A percentile compares a stretch with the other conserved stretches of the same genome.
Conservation (phyloP, 441 rosid species). For the Raphanus hybrid region DNA sequence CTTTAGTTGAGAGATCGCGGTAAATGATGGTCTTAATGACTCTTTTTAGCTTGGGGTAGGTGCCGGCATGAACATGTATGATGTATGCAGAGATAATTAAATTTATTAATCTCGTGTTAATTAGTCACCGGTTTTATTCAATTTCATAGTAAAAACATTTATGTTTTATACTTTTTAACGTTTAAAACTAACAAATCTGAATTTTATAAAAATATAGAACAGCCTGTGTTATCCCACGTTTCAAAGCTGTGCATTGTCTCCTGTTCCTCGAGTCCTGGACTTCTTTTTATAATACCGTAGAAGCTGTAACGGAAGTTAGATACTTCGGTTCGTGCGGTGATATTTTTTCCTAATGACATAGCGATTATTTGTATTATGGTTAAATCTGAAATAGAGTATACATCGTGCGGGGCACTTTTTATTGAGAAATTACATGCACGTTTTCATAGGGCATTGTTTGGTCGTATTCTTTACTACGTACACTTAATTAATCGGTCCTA, state of each 20-base stretch:
- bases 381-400: neutral
- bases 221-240: slow-evolving; percentile 16
- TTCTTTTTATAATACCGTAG: neutral
- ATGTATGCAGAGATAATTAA: slow-evolving; percentile 1
- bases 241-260: slow-evolving; percentile 12
- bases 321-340: neutral
- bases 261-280: neutral
- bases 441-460: slow-evolving; percentile 13
- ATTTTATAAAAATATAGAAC: neutral
- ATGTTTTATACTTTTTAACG: neutral
- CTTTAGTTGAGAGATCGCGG: no score
- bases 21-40: neutral
- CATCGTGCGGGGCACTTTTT: slow-evolving; percentile 16
- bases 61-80: slow-evolving; percentile 16
- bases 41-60: slow-evolving; percentile 19
- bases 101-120: neutral
- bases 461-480: slow-evolving; percentile 1
- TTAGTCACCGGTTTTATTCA: neutral
- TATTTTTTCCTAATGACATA: neutral
- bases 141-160: neutral
- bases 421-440: slow-evolving; percentile 14
- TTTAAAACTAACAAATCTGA: neutral
- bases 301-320: neutral
- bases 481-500: slow-evolving; percentile 18
- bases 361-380: neutral